Conservation (phyloP, 192 early-diverging fungal species). For the Gigaspora rosea region DNA sequence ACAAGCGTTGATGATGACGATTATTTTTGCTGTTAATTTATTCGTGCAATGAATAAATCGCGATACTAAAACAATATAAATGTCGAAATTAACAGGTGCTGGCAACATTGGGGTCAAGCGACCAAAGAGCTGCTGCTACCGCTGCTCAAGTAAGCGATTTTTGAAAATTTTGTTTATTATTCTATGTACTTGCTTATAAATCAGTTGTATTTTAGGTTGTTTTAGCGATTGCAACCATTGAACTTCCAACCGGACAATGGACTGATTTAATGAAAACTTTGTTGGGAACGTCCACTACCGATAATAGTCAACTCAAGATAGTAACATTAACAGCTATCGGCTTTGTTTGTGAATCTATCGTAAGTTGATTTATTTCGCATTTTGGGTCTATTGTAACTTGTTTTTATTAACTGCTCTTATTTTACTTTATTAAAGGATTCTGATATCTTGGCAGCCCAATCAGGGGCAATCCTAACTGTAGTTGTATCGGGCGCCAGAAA, state of each 20-base stretch:
- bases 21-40: neutral
- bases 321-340: conserved; percentile 88
- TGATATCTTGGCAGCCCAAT: conserved; percentile 75
- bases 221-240: conserved; percentile 90
- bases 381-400: neutral
- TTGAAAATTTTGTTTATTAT: neutral
- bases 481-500: conserved; percentile 94
- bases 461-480: conserved; percentile 91
- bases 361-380: conserved; percentile 42
- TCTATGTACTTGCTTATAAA: conserved; percentile 1
- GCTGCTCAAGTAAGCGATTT: conserved; percentile 65
- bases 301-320: conserved; percentile 73
- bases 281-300: conserved; percentile 70
- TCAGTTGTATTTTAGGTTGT: conserved; percentile 57
- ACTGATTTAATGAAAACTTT: conserved; percentile 80
- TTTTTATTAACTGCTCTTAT: neutral
- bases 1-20: conserved; percentile 44
- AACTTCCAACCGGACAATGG: conserved; percentile 89
- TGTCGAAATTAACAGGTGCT: conserved; percentile 43
- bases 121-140: conserved; percentile 58
- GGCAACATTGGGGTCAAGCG: conserved; percentile 55
- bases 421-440: conserved; percentile 56
- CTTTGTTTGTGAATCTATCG: conserved; percentile 89
- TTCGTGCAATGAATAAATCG: no score
- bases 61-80: conserved; percentile 7